Conservation (phyloP, 441 rosid species). For the Theobroma grandiflorum region DNA sequence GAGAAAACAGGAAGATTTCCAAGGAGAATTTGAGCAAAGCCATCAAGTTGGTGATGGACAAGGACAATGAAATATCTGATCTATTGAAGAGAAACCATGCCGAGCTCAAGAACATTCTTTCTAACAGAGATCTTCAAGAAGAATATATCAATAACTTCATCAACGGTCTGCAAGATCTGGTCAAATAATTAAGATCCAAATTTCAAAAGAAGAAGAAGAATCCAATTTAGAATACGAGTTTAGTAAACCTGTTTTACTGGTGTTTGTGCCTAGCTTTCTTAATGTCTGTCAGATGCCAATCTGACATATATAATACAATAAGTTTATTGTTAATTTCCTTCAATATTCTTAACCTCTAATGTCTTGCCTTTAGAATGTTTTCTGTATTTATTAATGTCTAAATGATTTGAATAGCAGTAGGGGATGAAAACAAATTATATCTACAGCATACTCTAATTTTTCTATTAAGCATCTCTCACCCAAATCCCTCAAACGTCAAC, state of each 20-base stretch:
- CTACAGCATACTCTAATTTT: no score
- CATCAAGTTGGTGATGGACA: conserved; percentile 43
- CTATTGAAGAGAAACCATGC: conserved; percentile 41
- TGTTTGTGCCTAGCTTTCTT: neutral
- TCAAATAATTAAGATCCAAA: neutral
- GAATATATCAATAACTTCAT: conserved; percentile 10
- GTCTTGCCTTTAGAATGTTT: no score
- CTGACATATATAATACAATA: no score
- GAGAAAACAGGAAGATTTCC: conserved; percentile 30
- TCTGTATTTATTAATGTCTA: no score
- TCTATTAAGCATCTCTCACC: no score
- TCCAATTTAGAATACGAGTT: neutral
- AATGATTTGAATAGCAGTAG: no score
- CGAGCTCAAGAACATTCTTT: conserved; percentile 26
- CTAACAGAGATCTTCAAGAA: conserved; percentile 3
- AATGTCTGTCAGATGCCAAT: conserved; percentile 36
- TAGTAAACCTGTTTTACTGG: neutral
- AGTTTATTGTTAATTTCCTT: no score
- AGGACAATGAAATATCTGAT: conserved; percentile 38
- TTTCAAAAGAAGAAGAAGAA: neutral
- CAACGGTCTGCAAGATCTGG: conserved; percentile 1
- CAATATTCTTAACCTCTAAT: no score
- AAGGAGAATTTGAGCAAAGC: conserved; percentile 46
- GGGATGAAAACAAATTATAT: no score
- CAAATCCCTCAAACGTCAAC: no score